A percentile compares a stretch with the other conserved stretches of the same genome.
These are phyloP conservation scores for Xylaria nigripes DNA, from an alignment of 495 filamentous ascomycete species.

Conservation along the genomic window DNA sequence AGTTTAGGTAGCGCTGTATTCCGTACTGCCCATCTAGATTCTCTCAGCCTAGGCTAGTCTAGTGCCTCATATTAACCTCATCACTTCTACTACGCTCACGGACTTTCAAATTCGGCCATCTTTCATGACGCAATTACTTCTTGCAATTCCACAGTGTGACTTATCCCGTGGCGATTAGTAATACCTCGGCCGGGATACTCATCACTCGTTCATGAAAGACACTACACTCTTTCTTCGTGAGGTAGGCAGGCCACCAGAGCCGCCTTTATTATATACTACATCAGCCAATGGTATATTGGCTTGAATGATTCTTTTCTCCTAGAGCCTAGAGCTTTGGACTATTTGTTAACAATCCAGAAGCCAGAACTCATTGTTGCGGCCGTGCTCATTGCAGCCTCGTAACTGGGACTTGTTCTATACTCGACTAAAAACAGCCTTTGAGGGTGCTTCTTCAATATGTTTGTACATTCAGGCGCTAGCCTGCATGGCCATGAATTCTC, in stretches of 20 bases:
- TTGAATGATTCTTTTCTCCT: not conserved
- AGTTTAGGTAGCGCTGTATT: not conserved
- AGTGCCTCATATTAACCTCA: not conserved
- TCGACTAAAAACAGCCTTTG: not conserved
- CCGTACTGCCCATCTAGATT: not conserved
- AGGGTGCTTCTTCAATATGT: constrained; percentile 29
- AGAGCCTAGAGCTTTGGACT: not conserved
- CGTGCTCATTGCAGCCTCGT: not conserved
- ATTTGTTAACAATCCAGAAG: not conserved
- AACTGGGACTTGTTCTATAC: not conserved
- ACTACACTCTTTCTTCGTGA: not conserved
- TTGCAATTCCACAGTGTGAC: not conserved
- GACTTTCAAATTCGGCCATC: not conserved
- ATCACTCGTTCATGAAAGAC: not conserved
- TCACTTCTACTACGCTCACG: not conserved
- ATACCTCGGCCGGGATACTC: not conserved
- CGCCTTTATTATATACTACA: not conserved
- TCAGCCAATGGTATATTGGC: not conserved
- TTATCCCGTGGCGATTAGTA: not conserved
- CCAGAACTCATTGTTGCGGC: not conserved
- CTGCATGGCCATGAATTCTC: constrained; percentile 52
- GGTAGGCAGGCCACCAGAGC: not conserved
- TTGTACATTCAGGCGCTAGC: constrained; percentile 42
- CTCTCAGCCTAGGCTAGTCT: constrained; percentile 1
- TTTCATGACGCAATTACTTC: not conserved